Base-by-base conservation (phyloP, 2,329 filamentous ascomycete genomes). In the Aspergillus chevalieri region DNA sequence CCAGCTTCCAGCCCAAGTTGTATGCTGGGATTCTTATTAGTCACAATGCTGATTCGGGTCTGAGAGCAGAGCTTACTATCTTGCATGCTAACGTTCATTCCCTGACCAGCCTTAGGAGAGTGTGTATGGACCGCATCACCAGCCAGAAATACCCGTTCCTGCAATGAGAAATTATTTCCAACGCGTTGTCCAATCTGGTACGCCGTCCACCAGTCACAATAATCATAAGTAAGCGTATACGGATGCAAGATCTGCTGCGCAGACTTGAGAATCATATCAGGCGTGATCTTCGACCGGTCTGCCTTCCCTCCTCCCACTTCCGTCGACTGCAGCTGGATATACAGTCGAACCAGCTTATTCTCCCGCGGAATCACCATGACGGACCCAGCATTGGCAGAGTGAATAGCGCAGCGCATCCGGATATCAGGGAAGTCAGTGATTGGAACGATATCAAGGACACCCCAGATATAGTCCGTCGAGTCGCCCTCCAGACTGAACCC, bases 51-150 rank as follows among this genome's bases (percentile, higher is more conserved):
- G 19, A 4, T 5, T 17, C 5, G 10, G 17, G 26, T 8, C 17
- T 10, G n/a, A 7, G 6, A 10, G 14, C 33, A 2, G 9, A 30
- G 47, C 56, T 48, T 54, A 60, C 64, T 66, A 62, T 88, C 85
- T 57, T 86, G 83, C 80, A 88, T 85, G 26, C 75, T 80, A 2
- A 86, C 79, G 56, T 88, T 88, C 83, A 87, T 87, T 10, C 85
- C 84, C 60, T 86, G 83, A n/a, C 60, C 61, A 2, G 55, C 59
- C 33, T 60, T 63, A 2, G 59, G 59, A 2, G 54, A 58, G 56
- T 78, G 75, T 1, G 76, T 80, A 56, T 77, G 75, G 1, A 80
- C 79, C 1, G 82, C 84, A 64, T 87, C 85, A 2, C 85, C 86
- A 0, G 84, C 82, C 4, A 89, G 73, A 62, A 90, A 89, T 8